Evolutionary conservation across 2,329 filamentous ascomycete species (phyloP), one percentile per base, ranked within the genome.

Genomic region (Aspergillus tanneri): DNA sequence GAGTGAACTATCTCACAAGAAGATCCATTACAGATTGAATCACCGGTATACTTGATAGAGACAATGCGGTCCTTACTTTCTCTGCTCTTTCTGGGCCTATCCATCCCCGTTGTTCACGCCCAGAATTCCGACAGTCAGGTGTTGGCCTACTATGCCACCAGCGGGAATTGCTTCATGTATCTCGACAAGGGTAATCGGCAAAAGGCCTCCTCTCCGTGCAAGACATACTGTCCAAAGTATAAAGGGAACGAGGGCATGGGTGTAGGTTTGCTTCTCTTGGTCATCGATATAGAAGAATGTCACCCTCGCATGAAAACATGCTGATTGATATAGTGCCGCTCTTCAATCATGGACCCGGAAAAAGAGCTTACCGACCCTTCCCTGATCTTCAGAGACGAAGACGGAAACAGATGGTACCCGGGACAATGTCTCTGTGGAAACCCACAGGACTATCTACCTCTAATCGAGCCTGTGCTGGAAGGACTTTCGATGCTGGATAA

Each of bases 181-280:
- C 11, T 27, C 4, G 16, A 40, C 2, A 22, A 22, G 3, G 36
- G 36, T 12, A 21, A 39, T 11, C 18, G 18, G 11, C 19, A 24
- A 37, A 37, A 39, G 36, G 36, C 16, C 14, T 9, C 14, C 8
- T 39, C 36, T 11, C 19, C 37, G 3, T 40, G 37, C n/a, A 40
- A 40, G 25, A 27, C n/a, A 27, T 40, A 14, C 12, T 40, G 37
- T 19, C 37, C 37, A 7, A 22, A 24, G 9, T 22, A 40, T 25
- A 22, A 40, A 22, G 22, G 11, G 11, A 40, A 40, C n/a, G 22
- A 40, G 37, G 37, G 37, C 3, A 40, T 40, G 22, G 37, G 37
- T 27, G 37, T 40, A 40, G 11, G 37, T 40, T 10, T 7, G 4
- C 11, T 14, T 22, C 3, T 18, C n/a, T 18, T 14, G 9, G 11